These are phyloP conservation scores for Amauroascus verrucosus DNA, from an alignment of 2,329 filamentous ascomycete genomes.

Conservation along the genomic window DNA sequence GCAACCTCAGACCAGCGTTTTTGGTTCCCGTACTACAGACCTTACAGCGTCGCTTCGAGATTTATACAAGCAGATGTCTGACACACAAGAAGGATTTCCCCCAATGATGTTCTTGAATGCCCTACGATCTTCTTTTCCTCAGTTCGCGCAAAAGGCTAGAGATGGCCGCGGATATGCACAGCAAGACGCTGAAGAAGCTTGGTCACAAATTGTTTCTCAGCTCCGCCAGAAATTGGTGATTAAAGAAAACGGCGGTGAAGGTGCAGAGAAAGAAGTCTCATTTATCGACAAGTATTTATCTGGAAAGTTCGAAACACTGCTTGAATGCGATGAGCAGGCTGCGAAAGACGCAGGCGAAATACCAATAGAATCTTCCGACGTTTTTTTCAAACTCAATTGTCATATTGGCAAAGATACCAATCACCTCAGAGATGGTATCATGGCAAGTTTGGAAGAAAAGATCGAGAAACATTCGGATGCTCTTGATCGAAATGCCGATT, in stretches of 20 bases:
- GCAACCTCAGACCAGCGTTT: constrained; percentile 37
- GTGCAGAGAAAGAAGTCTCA: constrained; percentile 46
- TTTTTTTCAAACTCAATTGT: constrained; percentile 88
- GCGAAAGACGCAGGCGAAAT: constrained; percentile 67
- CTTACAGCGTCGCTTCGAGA: constrained; percentile 67
- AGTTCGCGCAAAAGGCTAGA: constrained; percentile 83
- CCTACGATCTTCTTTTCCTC: constrained; percentile 69
- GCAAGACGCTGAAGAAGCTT: constrained; percentile 96
- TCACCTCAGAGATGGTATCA: constrained; percentile 79
- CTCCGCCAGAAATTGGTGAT: constrained; percentile 67
- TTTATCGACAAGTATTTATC: constrained; percentile 89
- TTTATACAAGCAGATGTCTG: constrained; percentile 78
- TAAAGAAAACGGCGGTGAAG: constrained; percentile 31
- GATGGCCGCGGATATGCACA: constrained; percentile 82
- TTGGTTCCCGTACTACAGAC: constrained; percentile 54
- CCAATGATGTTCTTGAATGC: constrained; percentile 74
- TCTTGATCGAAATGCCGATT: constrained; percentile 66
- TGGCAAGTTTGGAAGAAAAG: constrained; percentile 71
- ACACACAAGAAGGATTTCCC: constrained; percentile 77
- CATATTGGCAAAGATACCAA: constrained; percentile 84
- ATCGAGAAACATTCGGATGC: constrained; percentile 79
- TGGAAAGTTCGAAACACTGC: constrained; percentile 65
- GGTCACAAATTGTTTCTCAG: constrained; percentile 86
- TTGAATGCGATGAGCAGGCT: constrained; percentile 72
- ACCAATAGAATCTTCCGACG: constrained; percentile 55